Evolutionary conservation across 169 alveolate genomes (phyloP), one percentile per base, ranked within the genome.

Genomic region (Plasmodium vivax): DNA sequence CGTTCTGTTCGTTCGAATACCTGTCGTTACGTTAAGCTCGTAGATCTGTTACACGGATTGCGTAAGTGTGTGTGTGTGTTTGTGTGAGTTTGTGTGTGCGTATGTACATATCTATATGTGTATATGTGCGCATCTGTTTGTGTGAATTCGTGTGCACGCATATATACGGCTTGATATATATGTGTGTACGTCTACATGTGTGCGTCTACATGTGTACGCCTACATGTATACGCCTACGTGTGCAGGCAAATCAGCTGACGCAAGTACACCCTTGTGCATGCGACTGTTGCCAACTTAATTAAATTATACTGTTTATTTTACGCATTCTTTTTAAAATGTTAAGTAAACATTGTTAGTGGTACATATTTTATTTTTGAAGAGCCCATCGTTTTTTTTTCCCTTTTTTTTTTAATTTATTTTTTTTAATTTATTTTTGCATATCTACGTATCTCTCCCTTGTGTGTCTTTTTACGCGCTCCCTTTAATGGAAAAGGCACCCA

Each of bases 281-380:
- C 36, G 68, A 75, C 68, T 23, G 82, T 85, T 74, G 41, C 43
- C 83, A 84, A 71, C 36, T 19, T 84, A 84, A 84, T 84, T 84
- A 84, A 72, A 84, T 72, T 84, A 84, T 72, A 32, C 41, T 84
- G 36, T 71, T 84, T n/a, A 71, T 43, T 72, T 30, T 45, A 84
- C 38, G 56, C 30, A 75, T 87, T 43, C 23, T 62, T 83, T 87
- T 87, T 54, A 36, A 85, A 85, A 71, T 23, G 68, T 75, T 34
- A 75, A 54, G 23, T 27, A 45, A 77, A 75, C 80, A 45, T 87
- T 51, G 23, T 56, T 54, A 87, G 14, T 75, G 32, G 3, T 85
- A 36, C 72, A 45, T 36, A 84, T 84, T 51, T 58, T 82, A 84
- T 84, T 84, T 87, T 77, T 79, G 93, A 51, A 87, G 56, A 79